These are phyloP conservation scores for Globisporangium carolinianum DNA, from an alignment of 352 stramenopile species.

Conservation along the genomic window DNA sequence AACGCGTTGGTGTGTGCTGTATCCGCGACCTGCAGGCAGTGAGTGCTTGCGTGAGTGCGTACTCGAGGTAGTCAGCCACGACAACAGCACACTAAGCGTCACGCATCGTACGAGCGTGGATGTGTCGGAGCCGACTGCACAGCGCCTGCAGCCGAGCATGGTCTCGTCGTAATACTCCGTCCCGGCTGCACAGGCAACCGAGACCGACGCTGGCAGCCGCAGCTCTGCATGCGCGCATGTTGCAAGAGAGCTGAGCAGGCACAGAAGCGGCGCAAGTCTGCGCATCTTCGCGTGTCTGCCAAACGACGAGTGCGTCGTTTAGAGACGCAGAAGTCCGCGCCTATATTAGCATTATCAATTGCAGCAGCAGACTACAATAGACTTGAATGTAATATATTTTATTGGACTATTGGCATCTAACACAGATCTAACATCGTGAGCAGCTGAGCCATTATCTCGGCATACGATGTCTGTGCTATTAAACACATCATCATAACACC, in stretches of 20 bases:
- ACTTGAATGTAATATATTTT: no score
- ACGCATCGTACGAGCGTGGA: conserved; percentile 7
- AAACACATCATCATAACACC: no score
- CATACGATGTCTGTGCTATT: no score
- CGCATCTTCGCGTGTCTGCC: no score
- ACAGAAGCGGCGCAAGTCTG: neutral
- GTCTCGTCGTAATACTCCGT: conserved; percentile 54
- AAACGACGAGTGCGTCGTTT: no score
- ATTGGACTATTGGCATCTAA: no score
- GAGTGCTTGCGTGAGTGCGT: neutral
- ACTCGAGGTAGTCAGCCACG: neutral
- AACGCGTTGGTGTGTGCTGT: conserved; percentile 13
- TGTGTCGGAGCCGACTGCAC: conserved; percentile 25
- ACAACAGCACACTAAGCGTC: neutral
- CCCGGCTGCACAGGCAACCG: conserved; percentile 18
- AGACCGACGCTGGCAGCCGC: neutral
- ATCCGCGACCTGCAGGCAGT: conserved; percentile 26
- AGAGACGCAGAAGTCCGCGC: no score
- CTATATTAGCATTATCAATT: no score
- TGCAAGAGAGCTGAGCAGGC: neutral
- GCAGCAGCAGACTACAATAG: no score
- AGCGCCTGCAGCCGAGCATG: conserved; percentile 49
- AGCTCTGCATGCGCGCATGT: neutral
- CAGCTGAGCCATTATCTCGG: no score
- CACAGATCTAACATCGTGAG: no score